phyloP scores from a whole-genome alignment of 257 asterid species.

The Solanum microdontum region DNA sequence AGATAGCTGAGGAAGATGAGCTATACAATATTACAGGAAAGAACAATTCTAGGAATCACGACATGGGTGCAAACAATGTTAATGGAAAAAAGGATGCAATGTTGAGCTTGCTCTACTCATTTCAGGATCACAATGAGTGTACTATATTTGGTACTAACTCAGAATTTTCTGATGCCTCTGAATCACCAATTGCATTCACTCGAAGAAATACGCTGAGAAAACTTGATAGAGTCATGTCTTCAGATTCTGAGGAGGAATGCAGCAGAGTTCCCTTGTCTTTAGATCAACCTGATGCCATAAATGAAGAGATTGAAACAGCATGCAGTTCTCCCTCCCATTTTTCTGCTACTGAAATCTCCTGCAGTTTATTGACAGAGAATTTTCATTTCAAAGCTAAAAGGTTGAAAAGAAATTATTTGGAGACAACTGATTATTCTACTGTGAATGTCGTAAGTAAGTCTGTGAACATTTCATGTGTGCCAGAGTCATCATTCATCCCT shows the following conservation, averaged over 20 bases:
- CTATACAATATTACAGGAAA: slow-evolving; percentile 8
- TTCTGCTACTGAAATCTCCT: slow-evolving; percentile 23
- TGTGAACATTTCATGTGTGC: slow-evolving; percentile 34
- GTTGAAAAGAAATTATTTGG: slow-evolving; percentile 28
- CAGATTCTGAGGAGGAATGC: slow-evolving; percentile 77
- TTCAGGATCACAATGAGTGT: slow-evolving; percentile 32
- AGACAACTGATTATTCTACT: slow-evolving; percentile 19
- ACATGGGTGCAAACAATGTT: slow-evolving; percentile 23
- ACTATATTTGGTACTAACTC: slow-evolving; percentile 22
- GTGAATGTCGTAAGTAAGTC: slow-evolving; percentile 23
- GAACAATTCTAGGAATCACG: slow-evolving; percentile 2
- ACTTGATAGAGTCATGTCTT: slow-evolving; percentile 44
- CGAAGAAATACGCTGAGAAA: slow-evolving; percentile 38
- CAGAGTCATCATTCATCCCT: slow-evolving; percentile 61
- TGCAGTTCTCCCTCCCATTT: slow-evolving; percentile 13
- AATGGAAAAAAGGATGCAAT: slow-evolving; percentile 57
- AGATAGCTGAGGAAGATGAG: slow-evolving; percentile 22
- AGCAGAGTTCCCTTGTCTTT: slow-evolving; percentile 24
- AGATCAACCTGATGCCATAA: slow-evolving; percentile 21
- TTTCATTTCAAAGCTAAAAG: slow-evolving; percentile 23
- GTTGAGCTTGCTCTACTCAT: slow-evolving; percentile 42
- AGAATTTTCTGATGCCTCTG: slow-evolving; percentile 41
- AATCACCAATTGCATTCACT: slow-evolving; percentile 51
- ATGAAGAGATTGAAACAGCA: slow-evolving; percentile 19
- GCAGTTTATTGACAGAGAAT: slow-evolving; percentile 17